Percentiles rank a stretch among this genome's conserved stretches.
These are phyloP conservation scores for Leccinum sublutescens DNA, from an alignment of 768 basidiomycete genomes.

Conservation along the genomic window DNA sequence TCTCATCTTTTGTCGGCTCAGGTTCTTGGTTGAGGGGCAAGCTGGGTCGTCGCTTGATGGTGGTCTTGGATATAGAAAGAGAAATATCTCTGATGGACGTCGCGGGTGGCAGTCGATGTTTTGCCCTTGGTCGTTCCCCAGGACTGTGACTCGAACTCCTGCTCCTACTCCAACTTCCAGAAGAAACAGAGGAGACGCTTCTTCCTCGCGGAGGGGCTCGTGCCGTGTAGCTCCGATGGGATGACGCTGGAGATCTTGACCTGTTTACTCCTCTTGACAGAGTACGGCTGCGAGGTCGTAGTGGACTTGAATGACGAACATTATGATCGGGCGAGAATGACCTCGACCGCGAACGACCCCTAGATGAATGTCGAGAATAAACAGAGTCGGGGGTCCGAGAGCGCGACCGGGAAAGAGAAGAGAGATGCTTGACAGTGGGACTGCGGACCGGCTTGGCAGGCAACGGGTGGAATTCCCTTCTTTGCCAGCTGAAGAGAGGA, in stretches of 20 bases:
- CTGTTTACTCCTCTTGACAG: constrained; percentile 43
- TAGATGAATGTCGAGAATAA: constrained; percentile 61
- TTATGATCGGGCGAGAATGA: constrained; percentile 59
- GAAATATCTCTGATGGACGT: constrained; percentile 38
- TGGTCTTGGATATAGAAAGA: constrained; percentile 33
- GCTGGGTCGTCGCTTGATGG: constrained; percentile 22
- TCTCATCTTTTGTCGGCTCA: constrained; percentile 36
- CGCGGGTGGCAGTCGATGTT: constrained; percentile 61
- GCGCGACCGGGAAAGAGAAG: constrained; percentile 49
- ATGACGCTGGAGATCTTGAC: constrained; percentile 43
- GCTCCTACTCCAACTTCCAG: constrained; percentile 56
- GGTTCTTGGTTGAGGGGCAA: constrained; percentile 21
- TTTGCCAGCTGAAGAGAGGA: constrained; percentile 56
- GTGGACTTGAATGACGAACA: constrained; percentile 52
- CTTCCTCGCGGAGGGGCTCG: constrained; percentile 38
- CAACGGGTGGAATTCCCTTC: constrained; percentile 48
- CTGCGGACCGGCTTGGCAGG: constrained; percentile 39
- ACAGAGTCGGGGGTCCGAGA: constrained; percentile 62
- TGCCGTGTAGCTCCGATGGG: constrained; percentile 39
- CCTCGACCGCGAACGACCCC: constrained; percentile 62
- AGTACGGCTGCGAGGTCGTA: constrained; percentile 44
- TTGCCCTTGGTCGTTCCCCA: constrained; percentile 46
- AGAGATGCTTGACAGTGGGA: constrained; percentile 37
- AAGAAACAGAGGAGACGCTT: constrained; percentile 55
- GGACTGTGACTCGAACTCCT: constrained; percentile 53